Conservation (phyloP, 257 asterid genomes). For the Perilla frutescens region DNA sequence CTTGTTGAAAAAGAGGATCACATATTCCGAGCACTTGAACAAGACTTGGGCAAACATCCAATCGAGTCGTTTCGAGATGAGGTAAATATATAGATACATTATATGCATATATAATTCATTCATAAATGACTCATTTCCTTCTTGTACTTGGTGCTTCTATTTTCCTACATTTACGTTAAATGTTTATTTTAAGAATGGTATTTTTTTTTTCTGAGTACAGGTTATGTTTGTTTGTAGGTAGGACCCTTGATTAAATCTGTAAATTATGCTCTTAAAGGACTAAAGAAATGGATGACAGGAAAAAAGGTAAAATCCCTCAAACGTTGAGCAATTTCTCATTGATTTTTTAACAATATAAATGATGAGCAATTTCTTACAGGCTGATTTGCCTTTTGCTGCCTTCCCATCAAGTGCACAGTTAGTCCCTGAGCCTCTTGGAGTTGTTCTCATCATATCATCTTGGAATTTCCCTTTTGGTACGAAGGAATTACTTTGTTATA, state of each 20-base stretch:
- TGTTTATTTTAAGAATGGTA: too few species aligned
- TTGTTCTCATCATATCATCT: constrained; percentile 72
- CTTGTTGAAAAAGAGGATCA: constrained; percentile 62
- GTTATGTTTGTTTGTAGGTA: constrained; percentile 43
- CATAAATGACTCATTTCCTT: too few species aligned
- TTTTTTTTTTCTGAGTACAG: too few species aligned
- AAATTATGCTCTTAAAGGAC: constrained; percentile 51
- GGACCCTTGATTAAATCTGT: constrained; percentile 68
- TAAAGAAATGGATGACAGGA: constrained; percentile 72
- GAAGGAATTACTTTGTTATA: too few species aligned
- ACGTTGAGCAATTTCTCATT: too few species aligned
- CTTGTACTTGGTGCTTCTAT: too few species aligned
- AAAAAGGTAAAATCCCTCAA: constrained; percentile 48
- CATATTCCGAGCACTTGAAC: constrained; percentile 56
- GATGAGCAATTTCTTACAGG: constrained; percentile 46
- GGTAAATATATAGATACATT: constrained; percentile 37
- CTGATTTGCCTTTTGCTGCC: constrained; percentile 67
- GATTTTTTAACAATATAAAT: too few species aligned
- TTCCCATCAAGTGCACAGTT: constrained; percentile 70
- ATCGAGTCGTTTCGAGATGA: constrained; percentile 79
- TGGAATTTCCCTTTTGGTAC: constrained; percentile 87
- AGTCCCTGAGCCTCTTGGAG: constrained; percentile 91
- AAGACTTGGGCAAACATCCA: constrained; percentile 76
- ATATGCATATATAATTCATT: neutral
- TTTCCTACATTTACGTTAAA: too few species aligned